Conservation (phyloP, 306 rosid genomes). For the Dalbergia cultrata region DNA sequence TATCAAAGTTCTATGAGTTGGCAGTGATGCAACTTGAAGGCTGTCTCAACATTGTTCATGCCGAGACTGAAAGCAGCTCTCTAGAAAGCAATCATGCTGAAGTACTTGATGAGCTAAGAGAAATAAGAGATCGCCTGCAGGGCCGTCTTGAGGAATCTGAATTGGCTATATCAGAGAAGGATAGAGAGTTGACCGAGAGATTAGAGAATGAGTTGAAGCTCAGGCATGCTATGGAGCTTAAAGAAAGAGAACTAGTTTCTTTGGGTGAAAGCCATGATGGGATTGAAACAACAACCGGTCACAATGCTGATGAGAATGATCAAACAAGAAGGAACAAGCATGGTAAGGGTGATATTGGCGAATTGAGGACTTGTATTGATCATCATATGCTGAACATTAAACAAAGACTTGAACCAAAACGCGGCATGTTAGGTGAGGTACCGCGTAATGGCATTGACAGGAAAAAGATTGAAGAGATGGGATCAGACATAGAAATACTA, state of each 20-base stretch:
- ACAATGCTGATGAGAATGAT: slow-evolving; percentile 47
- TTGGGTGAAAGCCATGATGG: slow-evolving; percentile 48
- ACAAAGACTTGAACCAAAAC: slow-evolving; percentile 63
- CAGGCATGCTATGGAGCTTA: slow-evolving; percentile 59
- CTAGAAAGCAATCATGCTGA: slow-evolving; percentile 72
- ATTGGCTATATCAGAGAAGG: slow-evolving; percentile 71
- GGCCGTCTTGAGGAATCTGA: slow-evolving; percentile 74
- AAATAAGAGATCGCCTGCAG: slow-evolving; percentile 74
- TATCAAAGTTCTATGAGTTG: slow-evolving; percentile 84
- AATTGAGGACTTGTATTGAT: slow-evolving; percentile 58
- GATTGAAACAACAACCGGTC: slow-evolving; percentile 42
- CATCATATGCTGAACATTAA: slow-evolving; percentile 64
- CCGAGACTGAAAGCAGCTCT: slow-evolving; percentile 56
- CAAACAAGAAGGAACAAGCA: slow-evolving; percentile 34
- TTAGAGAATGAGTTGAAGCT: slow-evolving; percentile 60
- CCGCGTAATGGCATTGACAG: slow-evolving; percentile 52
- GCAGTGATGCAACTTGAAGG: slow-evolving; percentile 94
- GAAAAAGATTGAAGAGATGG: slow-evolving; percentile 77
- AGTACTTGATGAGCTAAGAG: slow-evolving; percentile 66
- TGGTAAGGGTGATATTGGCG: slow-evolving; percentile 49
- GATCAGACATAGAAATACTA: slow-evolving; percentile 76
- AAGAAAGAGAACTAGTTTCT: slow-evolving; percentile 62
- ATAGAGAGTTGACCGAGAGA: slow-evolving; percentile 64
- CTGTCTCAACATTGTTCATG: slow-evolving; percentile 71
- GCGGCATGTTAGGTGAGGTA: slow-evolving; percentile 35